These are phyloP conservation scores for Mucor velutinosus DNA, from an alignment of 371 early-diverging fungal genomes.

Conservation along the genomic window DNA sequence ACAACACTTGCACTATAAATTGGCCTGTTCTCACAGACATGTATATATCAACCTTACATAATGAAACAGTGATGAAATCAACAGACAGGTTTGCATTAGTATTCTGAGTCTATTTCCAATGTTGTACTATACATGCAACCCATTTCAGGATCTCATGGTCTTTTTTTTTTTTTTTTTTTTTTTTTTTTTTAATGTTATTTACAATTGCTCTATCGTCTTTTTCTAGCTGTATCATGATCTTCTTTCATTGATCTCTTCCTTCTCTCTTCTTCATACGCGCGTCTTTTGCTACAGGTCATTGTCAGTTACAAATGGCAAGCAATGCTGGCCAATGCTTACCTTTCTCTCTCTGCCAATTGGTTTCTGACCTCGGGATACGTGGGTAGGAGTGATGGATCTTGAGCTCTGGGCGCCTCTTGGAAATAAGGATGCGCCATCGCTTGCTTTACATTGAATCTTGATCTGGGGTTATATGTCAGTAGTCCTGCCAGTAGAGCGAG, in stretches of 20 bases:
- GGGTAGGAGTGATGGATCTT: constrained; percentile 63
- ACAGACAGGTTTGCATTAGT: not conserved
- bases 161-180: too few species aligned
- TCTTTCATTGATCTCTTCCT: constrained; percentile 16
- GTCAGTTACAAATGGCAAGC: not conserved
- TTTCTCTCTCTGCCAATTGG: constrained; percentile 42
- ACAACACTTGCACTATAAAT: not conserved
- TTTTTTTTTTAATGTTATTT: not conserved
- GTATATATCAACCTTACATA: not conserved
- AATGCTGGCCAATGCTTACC: constrained; percentile 19
- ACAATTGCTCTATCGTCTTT: constrained; percentile 4
- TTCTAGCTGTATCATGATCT: not conserved
- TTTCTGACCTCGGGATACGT: constrained; percentile 72
- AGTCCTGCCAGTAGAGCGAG: constrained; percentile 75
- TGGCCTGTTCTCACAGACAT: not conserved
- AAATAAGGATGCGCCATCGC: constrained; percentile 84
- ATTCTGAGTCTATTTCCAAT: too few species aligned
- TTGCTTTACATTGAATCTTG: constrained; percentile 71
- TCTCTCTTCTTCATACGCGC: constrained; percentile 24
- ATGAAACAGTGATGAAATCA: not conserved
- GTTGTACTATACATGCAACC: not conserved
- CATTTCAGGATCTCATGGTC: too few species aligned
- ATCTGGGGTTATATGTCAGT: constrained; percentile 78
- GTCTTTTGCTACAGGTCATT: constrained; percentile 4
- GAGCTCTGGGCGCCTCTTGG: constrained; percentile 66